A percentile compares a stretch with the other conserved stretches of the same genome.
These are phyloP conservation scores for Didymella sp. DNA, from an alignment of 2,329 filamentous ascomycete genomes.

Conservation along the genomic window DNA sequence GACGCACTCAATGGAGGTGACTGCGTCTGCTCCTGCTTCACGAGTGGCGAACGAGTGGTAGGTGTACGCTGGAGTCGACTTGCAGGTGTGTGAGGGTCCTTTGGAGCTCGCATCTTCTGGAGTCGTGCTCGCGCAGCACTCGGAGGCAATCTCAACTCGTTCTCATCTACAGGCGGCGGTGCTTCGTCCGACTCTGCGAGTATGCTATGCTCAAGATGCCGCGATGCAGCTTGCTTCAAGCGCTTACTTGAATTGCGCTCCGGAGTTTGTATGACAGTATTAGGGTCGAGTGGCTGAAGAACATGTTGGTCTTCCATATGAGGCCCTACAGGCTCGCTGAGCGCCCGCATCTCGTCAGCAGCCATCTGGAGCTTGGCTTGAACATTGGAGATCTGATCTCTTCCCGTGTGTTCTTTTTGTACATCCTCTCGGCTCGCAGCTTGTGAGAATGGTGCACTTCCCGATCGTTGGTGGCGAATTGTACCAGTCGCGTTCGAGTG, in stretches of 20 bases:
- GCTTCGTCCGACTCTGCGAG: constrained; percentile 41
- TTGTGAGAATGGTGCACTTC: constrained; percentile 37
- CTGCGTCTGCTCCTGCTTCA: constrained; percentile 26
- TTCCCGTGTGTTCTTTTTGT: not conserved
- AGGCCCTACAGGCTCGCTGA: constrained; percentile 29
- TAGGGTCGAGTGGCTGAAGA: constrained; percentile 38
- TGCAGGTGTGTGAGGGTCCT: constrained; percentile 22
- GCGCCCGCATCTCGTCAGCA: constrained; percentile 26
- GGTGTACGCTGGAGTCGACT: constrained; percentile 17
- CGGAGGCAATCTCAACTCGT: constrained; percentile 28
- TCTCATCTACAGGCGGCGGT: constrained; percentile 24
- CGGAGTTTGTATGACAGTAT: constrained; percentile 24
- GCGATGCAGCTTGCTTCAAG: constrained; percentile 18
- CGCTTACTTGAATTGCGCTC: constrained; percentile 33
- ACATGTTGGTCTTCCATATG: constrained; percentile 10
- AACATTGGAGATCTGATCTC: not conserved
- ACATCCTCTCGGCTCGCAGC: constrained; percentile 25
- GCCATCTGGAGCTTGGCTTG: not conserved
- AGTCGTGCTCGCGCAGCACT: constrained; percentile 35
- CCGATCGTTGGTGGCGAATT: constrained; percentile 38
- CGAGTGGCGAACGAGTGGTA: constrained; percentile 21
- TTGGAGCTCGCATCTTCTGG: constrained; percentile 26
- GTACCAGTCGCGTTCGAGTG: constrained; percentile 22
- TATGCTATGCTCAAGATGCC: constrained; percentile 22
- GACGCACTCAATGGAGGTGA: constrained; percentile 20